phyloP scores from a whole-genome alignment of 2,329 filamentous ascomycete genomes.

The Biscogniauxia sp. region DNA sequence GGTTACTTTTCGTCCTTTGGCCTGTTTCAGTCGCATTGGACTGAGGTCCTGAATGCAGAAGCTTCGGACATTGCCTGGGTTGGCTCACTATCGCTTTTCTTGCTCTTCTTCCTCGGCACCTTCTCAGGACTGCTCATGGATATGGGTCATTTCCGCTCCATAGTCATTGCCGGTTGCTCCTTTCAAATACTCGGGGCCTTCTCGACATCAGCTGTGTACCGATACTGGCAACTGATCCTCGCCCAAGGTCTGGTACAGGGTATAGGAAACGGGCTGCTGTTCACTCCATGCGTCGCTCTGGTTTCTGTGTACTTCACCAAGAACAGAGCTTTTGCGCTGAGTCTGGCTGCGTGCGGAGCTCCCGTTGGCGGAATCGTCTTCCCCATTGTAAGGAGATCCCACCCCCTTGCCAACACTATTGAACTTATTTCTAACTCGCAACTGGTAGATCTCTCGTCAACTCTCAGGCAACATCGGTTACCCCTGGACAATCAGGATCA shows the following conservation, averaged over 20 bases:
- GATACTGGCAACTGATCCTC: slow-evolving; percentile 8
- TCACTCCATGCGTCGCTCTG: slow-evolving; percentile 1
- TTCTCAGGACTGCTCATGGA: slow-evolving; percentile 4
- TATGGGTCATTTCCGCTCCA: slow-evolving; percentile 3
- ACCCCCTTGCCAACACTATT: background rate
- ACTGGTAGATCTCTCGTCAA: background rate
- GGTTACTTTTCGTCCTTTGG: background rate
- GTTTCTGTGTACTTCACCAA: slow-evolving; percentile 3
- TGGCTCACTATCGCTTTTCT: slow-evolving; percentile 1
- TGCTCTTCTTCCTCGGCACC: slow-evolving; percentile 6
- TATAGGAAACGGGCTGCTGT: slow-evolving; percentile 5
- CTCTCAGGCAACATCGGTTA: background rate
- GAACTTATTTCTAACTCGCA: background rate
- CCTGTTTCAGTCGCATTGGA: background rate
- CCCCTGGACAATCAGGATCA: slow-evolving; percentile 1
- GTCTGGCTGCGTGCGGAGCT: slow-evolving; percentile 2
- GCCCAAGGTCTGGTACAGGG: slow-evolving; percentile 4
- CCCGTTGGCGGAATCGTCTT: slow-evolving; percentile 3
- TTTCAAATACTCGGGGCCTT: slow-evolving; percentile 4
- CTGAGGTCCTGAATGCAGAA: background rate
- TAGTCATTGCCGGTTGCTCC: slow-evolving; percentile 1
- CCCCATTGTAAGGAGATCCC: background rate
- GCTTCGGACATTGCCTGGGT: slow-evolving; percentile 4
- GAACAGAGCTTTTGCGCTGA: slow-evolving; percentile 2
- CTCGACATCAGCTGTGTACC: background rate